These are phyloP conservation scores for Wallacemonas sp. DNA, from an alignment of 208 protist genomes.

Conservation along the genomic window DNA sequence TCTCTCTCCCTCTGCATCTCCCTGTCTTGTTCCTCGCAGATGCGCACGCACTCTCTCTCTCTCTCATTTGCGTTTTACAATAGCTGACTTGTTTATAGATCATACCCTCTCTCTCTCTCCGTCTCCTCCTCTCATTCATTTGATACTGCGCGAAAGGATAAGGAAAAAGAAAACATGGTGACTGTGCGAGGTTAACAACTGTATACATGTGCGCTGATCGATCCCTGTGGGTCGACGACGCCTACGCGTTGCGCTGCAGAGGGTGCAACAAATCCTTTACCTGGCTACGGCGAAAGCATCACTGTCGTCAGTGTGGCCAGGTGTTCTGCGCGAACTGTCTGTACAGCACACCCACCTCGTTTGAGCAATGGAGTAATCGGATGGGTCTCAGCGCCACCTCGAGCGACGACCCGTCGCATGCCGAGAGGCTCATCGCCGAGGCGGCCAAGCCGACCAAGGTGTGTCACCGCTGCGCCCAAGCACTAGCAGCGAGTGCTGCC, in stretches of 20 bases:
- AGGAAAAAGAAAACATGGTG: too few species aligned
- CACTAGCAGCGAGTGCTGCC: neutral
- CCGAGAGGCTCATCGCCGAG: neutral
- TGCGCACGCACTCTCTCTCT: too few species aligned
- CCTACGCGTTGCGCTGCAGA: constrained; percentile 63
- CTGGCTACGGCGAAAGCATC: constrained; percentile 67
- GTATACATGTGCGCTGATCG: constrained; percentile 28
- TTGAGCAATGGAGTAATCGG: neutral
- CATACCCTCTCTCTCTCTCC: too few species aligned
- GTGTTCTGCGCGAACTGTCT: constrained; percentile 81
- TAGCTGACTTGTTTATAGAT: too few species aligned
- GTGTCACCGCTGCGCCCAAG: constrained; percentile 10
- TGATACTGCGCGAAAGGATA: too few species aligned
- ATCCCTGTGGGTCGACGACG: constrained; percentile 82
- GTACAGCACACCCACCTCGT: constrained; percentile 13
- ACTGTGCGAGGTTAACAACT: too few species aligned
- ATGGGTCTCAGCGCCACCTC: neutral
- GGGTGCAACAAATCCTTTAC: constrained; percentile 62
- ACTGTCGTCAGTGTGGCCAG: constrained; percentile 82
- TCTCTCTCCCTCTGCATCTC: too few species aligned
- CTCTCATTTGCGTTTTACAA: too few species aligned
- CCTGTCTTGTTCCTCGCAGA: too few species aligned
- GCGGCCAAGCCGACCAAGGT: constrained; percentile 6
- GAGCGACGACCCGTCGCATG: neutral
- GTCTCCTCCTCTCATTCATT: too few species aligned